These are phyloP conservation scores for Wickerhamomyces hampshirensis DNA, from an alignment of 805 yeast genomes.

Conservation along the genomic window DNA sequence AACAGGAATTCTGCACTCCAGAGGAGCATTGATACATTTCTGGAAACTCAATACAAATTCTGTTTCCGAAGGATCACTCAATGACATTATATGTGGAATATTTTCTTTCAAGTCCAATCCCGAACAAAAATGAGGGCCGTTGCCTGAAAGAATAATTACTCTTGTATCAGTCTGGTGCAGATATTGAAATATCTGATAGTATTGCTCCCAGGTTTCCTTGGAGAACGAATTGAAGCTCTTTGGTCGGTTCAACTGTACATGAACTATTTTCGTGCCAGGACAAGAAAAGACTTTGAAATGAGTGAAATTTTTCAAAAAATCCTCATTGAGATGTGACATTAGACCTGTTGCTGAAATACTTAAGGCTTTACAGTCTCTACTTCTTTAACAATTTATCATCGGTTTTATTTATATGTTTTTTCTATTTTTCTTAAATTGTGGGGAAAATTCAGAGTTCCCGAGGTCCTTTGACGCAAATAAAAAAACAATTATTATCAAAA, in stretches of 20 bases:
- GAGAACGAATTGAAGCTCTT: constrained; percentile 53
- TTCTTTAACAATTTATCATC: too few relatives aligned
- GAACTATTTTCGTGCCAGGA: constrained; percentile 35
- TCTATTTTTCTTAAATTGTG: too few relatives aligned
- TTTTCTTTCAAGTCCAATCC: constrained; percentile 54
- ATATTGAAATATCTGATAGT: constrained; percentile 39
- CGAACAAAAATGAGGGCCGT: constrained; percentile 52
- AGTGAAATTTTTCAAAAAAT: constrained; percentile 4
- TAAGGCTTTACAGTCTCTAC: too few relatives aligned
- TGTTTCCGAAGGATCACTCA: constrained; percentile 23
- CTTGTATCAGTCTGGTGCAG: constrained; percentile 41
- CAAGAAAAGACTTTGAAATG: constrained; percentile 16
- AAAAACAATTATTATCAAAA: too few relatives aligned
- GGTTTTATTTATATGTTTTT: too few relatives aligned
- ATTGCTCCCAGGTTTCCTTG: constrained; percentile 49
- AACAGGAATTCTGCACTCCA: constrained; percentile 50
- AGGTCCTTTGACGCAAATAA: too few relatives aligned
- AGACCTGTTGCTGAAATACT: too few relatives aligned
- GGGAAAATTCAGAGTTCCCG: too few relatives aligned
- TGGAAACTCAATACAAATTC: constrained; percentile 54
- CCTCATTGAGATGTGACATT: neutral
- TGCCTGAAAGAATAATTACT: constrained; percentile 53
- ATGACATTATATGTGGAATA: constrained; percentile 12
- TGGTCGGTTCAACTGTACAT: constrained; percentile 60
- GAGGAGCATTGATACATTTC: constrained; percentile 44